Evolutionary conservation across 495 filamentous ascomycete genomes (phyloP), one percentile per base, ranked within the genome.

Genomic region (Lophium mytilinum): DNA sequence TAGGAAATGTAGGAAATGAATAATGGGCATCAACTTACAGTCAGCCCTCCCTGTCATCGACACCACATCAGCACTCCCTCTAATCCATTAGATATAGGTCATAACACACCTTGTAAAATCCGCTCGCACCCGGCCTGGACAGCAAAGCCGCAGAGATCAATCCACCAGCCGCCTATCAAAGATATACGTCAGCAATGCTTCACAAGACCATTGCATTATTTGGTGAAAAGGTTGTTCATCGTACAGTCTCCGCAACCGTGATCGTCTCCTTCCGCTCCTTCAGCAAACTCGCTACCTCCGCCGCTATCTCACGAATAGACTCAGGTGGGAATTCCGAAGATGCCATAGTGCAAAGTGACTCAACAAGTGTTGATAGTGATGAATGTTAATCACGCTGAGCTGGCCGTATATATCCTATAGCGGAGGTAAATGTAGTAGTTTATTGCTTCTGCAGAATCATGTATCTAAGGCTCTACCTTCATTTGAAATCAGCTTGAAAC

Each of bases 221-320:
- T 9, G 12, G 3, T 17, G n/a, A 3, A 1, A 17, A 43, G 24
- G 8, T 8, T 33, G 17, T 30, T 49, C 17, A 34, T 61, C 72
- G 37, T 71, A 80, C 81, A 7, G 82, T 85, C 65, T 85, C 82
- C 34, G 79, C 80, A 9, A 85, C 75, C 51, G 75, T 78, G 46
- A 83, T 70, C 18, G 72, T 80, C 65, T 82, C 76, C 37, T 76
- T 74, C 37, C 72, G 71, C 24, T 74, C 68, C 53, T 76, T 80
- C 24, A 85, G 69, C 33, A 83, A 71, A 10, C 66, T 59, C 11
- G 73, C 71, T 41, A 85, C 72, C 68, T 82, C 76, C 18, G 68
- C 58, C 12, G 75, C 69, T 36, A 83, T 72, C 4, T 67, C 68
- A 21, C 68, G 71, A n/a, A 85, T 65, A n/a, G 69, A 65, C 8